Percentiles rank a stretch among this genome's conserved stretches.
Evolutionary conservation across 2,329 filamentous ascomycete species (phyloP).

Genomic region (Cladophialophora chaetospira): DNA sequence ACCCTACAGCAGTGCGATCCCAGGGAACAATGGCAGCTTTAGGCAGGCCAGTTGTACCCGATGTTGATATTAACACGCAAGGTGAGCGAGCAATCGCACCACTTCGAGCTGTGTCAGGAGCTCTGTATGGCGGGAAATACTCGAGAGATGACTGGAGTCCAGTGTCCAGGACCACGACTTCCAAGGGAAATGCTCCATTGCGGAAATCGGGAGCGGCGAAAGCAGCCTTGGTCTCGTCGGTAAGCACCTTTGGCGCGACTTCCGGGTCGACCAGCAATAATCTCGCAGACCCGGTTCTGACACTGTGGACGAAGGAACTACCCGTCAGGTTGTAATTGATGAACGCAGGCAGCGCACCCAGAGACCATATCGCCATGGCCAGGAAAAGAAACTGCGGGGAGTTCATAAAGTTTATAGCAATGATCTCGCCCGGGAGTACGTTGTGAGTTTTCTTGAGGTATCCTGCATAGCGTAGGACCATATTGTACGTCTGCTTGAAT

Average conservation of each 20-base stretch:
- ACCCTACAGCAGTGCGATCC: slow-evolving; percentile 43
- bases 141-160: slow-evolving; percentile 53
- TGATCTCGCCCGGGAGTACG: slow-evolving; percentile 71
- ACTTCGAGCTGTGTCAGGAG: slow-evolving; percentile 59
- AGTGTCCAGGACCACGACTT: slow-evolving; percentile 64
- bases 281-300: slow-evolving; percentile 66
- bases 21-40: slow-evolving; percentile 68
- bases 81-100: slow-evolving; percentile 58
- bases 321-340: slow-evolving; percentile 81
- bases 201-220: slow-evolving; percentile 46
- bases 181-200: slow-evolving; percentile 46
- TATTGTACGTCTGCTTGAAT: slow-evolving; percentile 74
- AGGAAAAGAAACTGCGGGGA: slow-evolving; percentile 76
- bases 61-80: slow-evolving; percentile 84
- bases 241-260: slow-evolving; percentile 55
- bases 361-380: slow-evolving; percentile 75
- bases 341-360: slow-evolving; percentile 80
- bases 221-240: slow-evolving; percentile 43
- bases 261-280: slow-evolving; percentile 72
- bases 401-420: slow-evolving; percentile 81
- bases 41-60: slow-evolving; percentile 84
- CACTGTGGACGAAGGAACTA: slow-evolving; percentile 71
- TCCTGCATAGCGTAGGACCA: slow-evolving; percentile 68
- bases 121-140: slow-evolving; percentile 51
- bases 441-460: slow-evolving; percentile 69